Percentiles rank a stretch among this genome's conserved stretches.
Conservation (phyloP, 1,139 yeast genomes). For the Saccharomyces uvarum region DNA sequence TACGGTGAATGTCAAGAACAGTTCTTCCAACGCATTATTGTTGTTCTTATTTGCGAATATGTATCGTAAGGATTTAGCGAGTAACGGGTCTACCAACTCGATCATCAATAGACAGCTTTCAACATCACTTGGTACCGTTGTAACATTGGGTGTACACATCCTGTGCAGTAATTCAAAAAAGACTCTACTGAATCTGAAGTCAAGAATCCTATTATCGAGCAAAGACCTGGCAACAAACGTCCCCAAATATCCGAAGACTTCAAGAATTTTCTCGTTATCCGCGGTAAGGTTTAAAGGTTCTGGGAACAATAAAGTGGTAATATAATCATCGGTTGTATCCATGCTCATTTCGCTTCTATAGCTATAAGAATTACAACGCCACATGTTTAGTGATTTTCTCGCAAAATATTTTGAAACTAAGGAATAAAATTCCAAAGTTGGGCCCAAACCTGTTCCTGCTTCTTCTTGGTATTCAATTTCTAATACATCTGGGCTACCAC, state of each 20-base stretch:
- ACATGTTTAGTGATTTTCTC: conserved; percentile 48
- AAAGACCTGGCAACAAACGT: conserved; percentile 80
- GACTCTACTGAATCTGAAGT: conserved; percentile 64
- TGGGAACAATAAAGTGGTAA: conserved; percentile 64
- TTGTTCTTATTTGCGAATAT: conserved; percentile 40
- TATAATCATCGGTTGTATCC: conserved; percentile 36
- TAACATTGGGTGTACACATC: conserved; percentile 20
- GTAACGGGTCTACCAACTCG: conserved; percentile 47
- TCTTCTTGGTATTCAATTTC: conserved; percentile 88
- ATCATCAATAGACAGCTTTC: conserved; percentile 30
- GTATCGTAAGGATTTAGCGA: conserved; percentile 55
- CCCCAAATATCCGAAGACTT: conserved; percentile 63
- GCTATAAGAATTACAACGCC: conserved; percentile 44
- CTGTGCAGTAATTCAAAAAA: conserved; percentile 49
- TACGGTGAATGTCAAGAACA: conserved; percentile 57
- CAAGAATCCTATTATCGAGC: conserved; percentile 79
- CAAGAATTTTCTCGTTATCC: conserved; percentile 41
- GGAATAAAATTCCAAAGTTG: conserved; percentile 88
- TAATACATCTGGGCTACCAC: conserved; percentile 68
- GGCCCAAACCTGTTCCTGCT: conserved; percentile 95
- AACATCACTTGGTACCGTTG: not conserved
- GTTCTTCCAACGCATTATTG: conserved; percentile 34
- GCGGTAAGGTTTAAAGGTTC: conserved; percentile 41
- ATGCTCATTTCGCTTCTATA: conserved; percentile 30
- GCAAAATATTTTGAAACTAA: conserved; percentile 70